A percentile compares a stretch with the other conserved stretches of the same genome.
Conservation (phyloP, 192 early-diverging fungal species). For the Mortierella claussenii region DNA sequence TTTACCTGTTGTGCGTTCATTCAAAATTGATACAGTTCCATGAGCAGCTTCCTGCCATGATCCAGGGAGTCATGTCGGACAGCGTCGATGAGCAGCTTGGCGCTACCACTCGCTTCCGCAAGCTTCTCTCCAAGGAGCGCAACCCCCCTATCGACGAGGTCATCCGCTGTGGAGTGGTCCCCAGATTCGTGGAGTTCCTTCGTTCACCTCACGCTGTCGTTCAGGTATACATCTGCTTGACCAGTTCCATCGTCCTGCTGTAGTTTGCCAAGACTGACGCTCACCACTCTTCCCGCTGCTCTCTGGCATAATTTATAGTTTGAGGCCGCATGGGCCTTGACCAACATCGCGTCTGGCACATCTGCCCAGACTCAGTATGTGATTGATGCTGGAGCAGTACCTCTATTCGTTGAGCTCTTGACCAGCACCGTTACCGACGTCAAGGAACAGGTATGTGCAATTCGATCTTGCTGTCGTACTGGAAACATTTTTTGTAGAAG, state of each 20-base stretch:
- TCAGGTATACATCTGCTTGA: conserved; percentile 70
- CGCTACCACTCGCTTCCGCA: conserved; percentile 91
- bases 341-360: conserved; percentile 97
- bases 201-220: conserved; percentile 84
- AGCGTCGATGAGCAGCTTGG: conserved; percentile 82
- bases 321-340: conserved; percentile 98
- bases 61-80: conserved; percentile 80
- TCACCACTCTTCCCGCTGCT: no score
- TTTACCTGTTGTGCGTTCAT: no score
- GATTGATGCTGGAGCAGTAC: conserved; percentile 94
- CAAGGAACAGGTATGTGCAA: conserved; percentile 80
- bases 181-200: conserved; percentile 95
- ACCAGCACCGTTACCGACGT: conserved; percentile 86
- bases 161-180: conserved; percentile 92
- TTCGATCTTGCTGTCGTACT: no score
- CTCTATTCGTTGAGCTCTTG: conserved; percentile 90
- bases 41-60: conserved; percentile 83
- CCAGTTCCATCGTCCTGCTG: no score
- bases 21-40: conserved; percentile 63
- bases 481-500: no score
- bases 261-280: no score
- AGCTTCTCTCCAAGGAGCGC: conserved; percentile 92
- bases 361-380: conserved; percentile 80
- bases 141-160: conserved; percentile 98
- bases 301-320: conserved; percentile 69